These are phyloP conservation scores for Filobasidium floriforme DNA, from an alignment of 768 basidiomycete species.

Conservation along the genomic window DNA sequence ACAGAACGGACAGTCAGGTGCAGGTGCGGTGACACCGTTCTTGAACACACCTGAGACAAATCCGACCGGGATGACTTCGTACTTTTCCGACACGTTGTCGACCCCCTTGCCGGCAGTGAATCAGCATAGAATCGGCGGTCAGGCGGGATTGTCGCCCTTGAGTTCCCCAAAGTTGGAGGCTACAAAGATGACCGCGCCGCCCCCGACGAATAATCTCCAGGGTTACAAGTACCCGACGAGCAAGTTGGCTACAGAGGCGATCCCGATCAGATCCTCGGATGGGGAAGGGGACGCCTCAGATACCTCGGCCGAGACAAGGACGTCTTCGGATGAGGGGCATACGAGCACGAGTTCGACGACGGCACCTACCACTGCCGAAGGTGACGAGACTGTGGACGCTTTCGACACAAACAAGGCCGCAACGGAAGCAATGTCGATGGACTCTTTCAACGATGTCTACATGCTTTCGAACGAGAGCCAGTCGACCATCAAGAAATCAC, in stretches of 20 bases:
- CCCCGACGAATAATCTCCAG: background rate
- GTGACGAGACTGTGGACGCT: conserved; percentile 26
- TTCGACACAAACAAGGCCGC: conserved; percentile 29
- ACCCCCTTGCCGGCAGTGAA: background rate
- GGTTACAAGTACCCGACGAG: background rate
- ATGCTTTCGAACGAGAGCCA: conserved; percentile 42
- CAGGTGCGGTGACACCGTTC: conserved; percentile 26
- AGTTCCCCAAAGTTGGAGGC: background rate
- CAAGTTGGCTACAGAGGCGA: background rate
- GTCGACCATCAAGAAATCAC: conserved; percentile 37
- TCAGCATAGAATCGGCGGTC: background rate
- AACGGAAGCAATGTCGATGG: too few species aligned
- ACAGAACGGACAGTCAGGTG: conserved; percentile 17
- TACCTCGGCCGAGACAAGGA: conserved; percentile 15
- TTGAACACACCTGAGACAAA: conserved; percentile 13
- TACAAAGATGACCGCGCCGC: background rate
- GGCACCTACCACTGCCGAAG: conserved; percentile 37
- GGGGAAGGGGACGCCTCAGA: background rate
- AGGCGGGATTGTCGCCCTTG: background rate
- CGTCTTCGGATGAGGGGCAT: conserved; percentile 6
- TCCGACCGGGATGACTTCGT: background rate
- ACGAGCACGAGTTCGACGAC: background rate
- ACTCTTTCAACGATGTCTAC: conserved; percentile 4
- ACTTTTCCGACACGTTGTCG: conserved; percentile 25
- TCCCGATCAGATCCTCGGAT: background rate